Evolutionary conservation across 176 grass and related monocot species (phyloP).

Genomic region (Oryza meridionalis): DNA sequence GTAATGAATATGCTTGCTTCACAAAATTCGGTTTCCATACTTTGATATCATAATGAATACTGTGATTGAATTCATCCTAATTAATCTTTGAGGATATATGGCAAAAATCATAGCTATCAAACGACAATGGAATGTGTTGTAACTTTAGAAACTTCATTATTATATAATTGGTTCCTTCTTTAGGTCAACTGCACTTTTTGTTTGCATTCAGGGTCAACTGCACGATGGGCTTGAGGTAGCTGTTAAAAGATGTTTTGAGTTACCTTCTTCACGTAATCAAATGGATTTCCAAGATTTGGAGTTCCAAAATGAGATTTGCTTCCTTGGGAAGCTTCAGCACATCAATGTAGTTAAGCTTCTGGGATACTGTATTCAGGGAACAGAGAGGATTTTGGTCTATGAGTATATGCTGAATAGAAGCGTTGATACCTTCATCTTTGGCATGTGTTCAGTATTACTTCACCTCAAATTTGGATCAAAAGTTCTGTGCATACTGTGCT

Average conservation of each 20-base stretch:
- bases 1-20: not conserved
- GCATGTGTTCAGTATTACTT: not conserved
- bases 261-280: constrained; percentile 15
- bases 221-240: constrained; percentile 18
- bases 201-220: constrained; percentile 40
- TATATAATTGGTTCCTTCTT: not conserved
- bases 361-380: constrained; percentile 29
- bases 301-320: constrained; percentile 28
- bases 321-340: constrained; percentile 38
- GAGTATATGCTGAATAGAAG: constrained; percentile 48
- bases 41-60: too few relatives aligned
- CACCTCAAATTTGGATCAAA: not conserved
- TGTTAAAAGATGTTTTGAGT: constrained; percentile 40
- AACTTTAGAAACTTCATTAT: not conserved
- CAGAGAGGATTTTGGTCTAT: constrained; percentile 45
- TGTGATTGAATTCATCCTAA: not conserved
- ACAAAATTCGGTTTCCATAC: too few relatives aligned
- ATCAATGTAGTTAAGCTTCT: constrained; percentile 41
- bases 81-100: not conserved
- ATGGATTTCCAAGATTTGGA: constrained; percentile 17
- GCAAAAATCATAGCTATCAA: not conserved
- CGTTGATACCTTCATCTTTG: constrained; percentile 27
- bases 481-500: not conserved
- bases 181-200: not conserved
- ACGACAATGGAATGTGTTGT: not conserved